These are phyloP conservation scores for Zygosaccharomyces sapae DNA, from an alignment of 1,139 yeast species.

Conservation along the genomic window DNA sequence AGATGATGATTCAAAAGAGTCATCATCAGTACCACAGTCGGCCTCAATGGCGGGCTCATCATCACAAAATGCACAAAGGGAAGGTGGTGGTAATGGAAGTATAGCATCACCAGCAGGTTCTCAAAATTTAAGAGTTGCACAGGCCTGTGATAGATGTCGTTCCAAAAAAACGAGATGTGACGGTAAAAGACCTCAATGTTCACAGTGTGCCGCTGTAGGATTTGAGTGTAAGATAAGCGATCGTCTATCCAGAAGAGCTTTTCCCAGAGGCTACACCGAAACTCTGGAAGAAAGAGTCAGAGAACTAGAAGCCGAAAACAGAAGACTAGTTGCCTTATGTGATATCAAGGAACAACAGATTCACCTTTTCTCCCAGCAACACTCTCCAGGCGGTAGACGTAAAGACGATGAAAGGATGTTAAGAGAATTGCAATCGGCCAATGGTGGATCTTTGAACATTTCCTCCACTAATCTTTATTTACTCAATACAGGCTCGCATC, in stretches of 20 bases:
- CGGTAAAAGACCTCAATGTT: conserved; percentile 45
- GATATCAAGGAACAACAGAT: conserved; percentile 62
- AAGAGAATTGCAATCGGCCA: conserved; percentile 21
- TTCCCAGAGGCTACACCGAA: conserved; percentile 74
- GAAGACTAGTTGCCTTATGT: conserved; percentile 46
- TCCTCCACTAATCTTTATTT: conserved; percentile 36
- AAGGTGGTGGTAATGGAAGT: conserved; percentile 1
- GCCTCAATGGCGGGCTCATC: neutral
- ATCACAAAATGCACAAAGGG: conserved; percentile 4
- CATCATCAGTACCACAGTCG: conserved; percentile 2
- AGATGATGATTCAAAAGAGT: conserved; percentile 3
- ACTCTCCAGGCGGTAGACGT: conserved; percentile 13
- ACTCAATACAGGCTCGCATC: conserved; percentile 20
- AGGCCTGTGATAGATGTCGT: conserved; percentile 83
- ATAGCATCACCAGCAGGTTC: conserved; percentile 7
- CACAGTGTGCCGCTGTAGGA: conserved; percentile 62
- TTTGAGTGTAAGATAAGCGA: conserved; percentile 74
- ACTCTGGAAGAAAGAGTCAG: conserved; percentile 58
- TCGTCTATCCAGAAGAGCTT: conserved; percentile 63
- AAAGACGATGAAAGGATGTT: conserved; percentile 22
- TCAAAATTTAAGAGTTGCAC: conserved; percentile 43
- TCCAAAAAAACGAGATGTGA: conserved; percentile 56
- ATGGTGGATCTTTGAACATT: conserved; percentile 26
- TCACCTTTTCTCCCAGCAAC: conserved; percentile 30
- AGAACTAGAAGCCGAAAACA: conserved; percentile 57